Conservation (phyloP, 768 basidiomycete genomes). For the Naganishia friedmannii region DNA sequence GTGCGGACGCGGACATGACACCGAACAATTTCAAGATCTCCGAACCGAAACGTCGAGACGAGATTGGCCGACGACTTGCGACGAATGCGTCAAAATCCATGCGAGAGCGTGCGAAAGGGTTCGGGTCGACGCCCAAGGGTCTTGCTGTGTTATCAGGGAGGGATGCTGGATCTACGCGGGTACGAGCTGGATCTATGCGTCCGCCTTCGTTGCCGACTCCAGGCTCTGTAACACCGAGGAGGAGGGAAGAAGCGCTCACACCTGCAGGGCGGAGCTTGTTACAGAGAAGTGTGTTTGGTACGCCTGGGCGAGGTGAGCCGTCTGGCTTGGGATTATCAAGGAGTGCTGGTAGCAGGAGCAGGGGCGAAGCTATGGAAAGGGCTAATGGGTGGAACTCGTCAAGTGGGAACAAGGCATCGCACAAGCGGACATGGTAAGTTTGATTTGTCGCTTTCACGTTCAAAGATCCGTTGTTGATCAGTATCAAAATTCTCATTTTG, state of each 20-base stretch:
- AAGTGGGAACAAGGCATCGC: not conserved
- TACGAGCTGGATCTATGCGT: conserved; percentile 26
- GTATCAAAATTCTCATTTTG: not conserved
- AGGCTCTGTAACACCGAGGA: conserved; percentile 66
- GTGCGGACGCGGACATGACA: conserved; percentile 54
- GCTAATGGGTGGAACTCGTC: conserved; percentile 17
- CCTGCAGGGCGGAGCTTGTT: conserved; percentile 79
- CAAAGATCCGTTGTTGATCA: not conserved
- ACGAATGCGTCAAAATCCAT: conserved; percentile 76
- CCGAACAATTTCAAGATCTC: conserved; percentile 67
- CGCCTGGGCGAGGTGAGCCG: conserved; percentile 28
- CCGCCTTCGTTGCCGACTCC: conserved; percentile 30
- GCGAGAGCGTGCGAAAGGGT: conserved; percentile 54
- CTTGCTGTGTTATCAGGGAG: conserved; percentile 10
- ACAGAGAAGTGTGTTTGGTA: conserved; percentile 52
- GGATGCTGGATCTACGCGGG: not conserved
- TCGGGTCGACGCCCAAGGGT: conserved; percentile 28
- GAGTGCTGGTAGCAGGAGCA: conserved; percentile 58
- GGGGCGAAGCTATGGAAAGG: conserved; percentile 66
- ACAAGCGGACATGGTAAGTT: conserved; percentile 15
- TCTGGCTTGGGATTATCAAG: conserved; percentile 30
- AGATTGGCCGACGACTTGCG: conserved; percentile 75
- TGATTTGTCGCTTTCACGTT: not conserved
- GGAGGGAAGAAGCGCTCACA: conserved; percentile 71
- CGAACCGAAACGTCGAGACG: conserved; percentile 73